Conservation (phyloP, 768 basidiomycete species). For the Asterophora lycoperdoides region DNA sequence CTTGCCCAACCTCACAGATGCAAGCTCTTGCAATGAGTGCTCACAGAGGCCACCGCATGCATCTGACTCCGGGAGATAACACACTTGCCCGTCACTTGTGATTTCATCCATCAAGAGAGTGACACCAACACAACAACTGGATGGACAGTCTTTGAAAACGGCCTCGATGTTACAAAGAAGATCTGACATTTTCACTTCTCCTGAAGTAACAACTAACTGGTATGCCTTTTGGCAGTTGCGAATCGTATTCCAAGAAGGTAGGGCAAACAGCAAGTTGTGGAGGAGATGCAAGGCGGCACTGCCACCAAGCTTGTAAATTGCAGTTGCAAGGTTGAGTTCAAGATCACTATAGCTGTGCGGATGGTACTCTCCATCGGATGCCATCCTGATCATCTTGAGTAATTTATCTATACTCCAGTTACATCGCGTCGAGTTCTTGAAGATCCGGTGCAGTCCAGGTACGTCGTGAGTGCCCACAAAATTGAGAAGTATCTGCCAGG, state of each 20-base stretch:
- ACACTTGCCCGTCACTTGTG: conserved; percentile 17
- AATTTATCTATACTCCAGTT: conserved; percentile 1
- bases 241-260: conserved; percentile 21
- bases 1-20: conserved; percentile 16
- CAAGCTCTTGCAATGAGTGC: conserved; percentile 13
- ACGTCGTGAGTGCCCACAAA: conserved; percentile 19
- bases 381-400: conserved; percentile 12
- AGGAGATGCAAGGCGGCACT: conserved; percentile 24
- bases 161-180: conserved; percentile 25
- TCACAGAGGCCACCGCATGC: conserved; percentile 25
- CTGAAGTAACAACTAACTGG: conserved; percentile 14
- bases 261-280: conserved; percentile 19
- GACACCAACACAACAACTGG: too few species aligned
- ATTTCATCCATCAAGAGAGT: conserved; percentile 25
- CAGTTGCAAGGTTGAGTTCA: conserved; percentile 22
- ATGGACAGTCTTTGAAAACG: conserved; percentile 17
- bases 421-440: conserved; percentile 18
- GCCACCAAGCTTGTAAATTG: conserved; percentile 27
- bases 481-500: conserved; percentile 4
- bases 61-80: conserved; percentile 21
- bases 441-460: conserved; percentile 24
- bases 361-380: conserved; percentile 17
- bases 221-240: conserved; percentile 10
- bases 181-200: conserved; percentile 11
- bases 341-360: conserved; percentile 17